phyloP scores from a whole-genome alignment of 805 yeast genomes.

The Yamadazyma ubonensis region DNA sequence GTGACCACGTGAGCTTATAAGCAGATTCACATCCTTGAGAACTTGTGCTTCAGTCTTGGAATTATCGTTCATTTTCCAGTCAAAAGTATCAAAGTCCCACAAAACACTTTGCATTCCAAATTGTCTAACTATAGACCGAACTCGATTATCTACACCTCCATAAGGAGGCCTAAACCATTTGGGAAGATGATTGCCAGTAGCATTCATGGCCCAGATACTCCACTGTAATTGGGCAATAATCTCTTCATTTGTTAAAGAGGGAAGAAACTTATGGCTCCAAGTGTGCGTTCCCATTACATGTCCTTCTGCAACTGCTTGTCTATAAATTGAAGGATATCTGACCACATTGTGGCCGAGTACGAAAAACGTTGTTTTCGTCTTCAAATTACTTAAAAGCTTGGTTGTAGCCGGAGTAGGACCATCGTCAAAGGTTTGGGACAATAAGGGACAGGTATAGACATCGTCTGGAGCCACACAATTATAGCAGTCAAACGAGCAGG shows the following conservation, averaged over 20 bases:
- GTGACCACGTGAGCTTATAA: conserved; percentile 37
- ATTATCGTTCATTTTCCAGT: conserved; percentile 68
- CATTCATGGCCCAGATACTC: conserved; percentile 98
- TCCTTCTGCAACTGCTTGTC: conserved; percentile 54
- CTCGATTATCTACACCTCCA: conserved; percentile 89
- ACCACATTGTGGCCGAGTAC: conserved; percentile 81
- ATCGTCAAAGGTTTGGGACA: conserved; percentile 92
- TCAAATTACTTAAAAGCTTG: conserved; percentile 53
- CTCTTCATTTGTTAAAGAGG: conserved; percentile 72
- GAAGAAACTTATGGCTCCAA: conserved; percentile 88
- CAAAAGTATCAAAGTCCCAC: conserved; percentile 91
- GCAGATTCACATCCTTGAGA: conserved; percentile 51
- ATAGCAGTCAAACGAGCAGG: conserved; percentile 84
- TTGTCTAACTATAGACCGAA: conserved; percentile 72
- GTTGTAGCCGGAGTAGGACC: conserved; percentile 83
- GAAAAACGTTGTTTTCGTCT: conserved; percentile 70
- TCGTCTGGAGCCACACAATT: conserved; percentile 78
- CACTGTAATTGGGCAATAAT: conserved; percentile 88
- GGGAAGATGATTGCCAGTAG: conserved; percentile 83
- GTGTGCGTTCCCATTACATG: conserved; percentile 88
- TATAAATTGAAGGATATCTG: conserved; percentile 70
- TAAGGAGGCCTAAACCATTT: conserved; percentile 96
- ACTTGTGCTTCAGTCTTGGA: conserved; percentile 53
- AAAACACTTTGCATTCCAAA: conserved; percentile 85
- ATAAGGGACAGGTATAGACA: conserved; percentile 64